A percentile compares a stretch with the other conserved stretches of the same genome.
phyloP scores from a whole-genome alignment of 1,284 basidiomycete genomes.

The Ganoderma lucidum region DNA sequence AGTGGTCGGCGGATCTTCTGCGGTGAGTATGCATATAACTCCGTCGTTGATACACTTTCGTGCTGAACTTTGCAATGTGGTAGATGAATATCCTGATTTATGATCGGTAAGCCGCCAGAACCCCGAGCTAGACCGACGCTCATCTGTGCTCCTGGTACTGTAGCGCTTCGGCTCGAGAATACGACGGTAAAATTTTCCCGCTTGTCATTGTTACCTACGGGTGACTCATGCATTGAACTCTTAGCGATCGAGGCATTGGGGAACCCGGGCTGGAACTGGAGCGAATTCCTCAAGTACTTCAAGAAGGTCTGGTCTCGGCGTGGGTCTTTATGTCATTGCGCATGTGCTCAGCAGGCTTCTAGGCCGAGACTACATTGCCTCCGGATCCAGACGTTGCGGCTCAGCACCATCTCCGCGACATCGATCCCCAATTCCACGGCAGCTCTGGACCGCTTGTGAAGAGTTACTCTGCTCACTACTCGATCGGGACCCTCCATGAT shows the following conservation, averaged over 20 bases:
- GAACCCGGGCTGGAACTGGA: slow-evolving; percentile 39
- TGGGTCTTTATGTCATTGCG: neutral
- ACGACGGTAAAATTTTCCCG: neutral
- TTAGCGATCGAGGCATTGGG: slow-evolving; percentile 34
- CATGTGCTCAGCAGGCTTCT: neutral
- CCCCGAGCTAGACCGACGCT: neutral
- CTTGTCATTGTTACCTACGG: neutral
- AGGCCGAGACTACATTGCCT: slow-evolving; percentile 20
- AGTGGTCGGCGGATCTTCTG: neutral
- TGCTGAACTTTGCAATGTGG: neutral
- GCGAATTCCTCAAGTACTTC: slow-evolving; percentile 31
- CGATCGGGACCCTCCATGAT: slow-evolving; percentile 7
- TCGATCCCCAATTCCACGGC: slow-evolving; percentile 24
- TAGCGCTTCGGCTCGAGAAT: neutral
- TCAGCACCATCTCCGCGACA: slow-evolving; percentile 1
- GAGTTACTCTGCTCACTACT: slow-evolving; percentile 15
- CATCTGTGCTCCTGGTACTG: neutral
- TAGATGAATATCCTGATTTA: neutral
- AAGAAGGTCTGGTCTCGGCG: slow-evolving; percentile 17
- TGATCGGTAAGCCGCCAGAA: neutral
- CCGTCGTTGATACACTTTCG: neutral
- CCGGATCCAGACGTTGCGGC: neutral
- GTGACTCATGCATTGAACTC: slow-evolving; percentile 17
- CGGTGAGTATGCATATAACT: neutral
- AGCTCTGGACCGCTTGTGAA: slow-evolving; percentile 33